phyloP scores from a whole-genome alignment of 2,329 filamentous ascomycete species.

The Neopestalotiopsis rosae region DNA sequence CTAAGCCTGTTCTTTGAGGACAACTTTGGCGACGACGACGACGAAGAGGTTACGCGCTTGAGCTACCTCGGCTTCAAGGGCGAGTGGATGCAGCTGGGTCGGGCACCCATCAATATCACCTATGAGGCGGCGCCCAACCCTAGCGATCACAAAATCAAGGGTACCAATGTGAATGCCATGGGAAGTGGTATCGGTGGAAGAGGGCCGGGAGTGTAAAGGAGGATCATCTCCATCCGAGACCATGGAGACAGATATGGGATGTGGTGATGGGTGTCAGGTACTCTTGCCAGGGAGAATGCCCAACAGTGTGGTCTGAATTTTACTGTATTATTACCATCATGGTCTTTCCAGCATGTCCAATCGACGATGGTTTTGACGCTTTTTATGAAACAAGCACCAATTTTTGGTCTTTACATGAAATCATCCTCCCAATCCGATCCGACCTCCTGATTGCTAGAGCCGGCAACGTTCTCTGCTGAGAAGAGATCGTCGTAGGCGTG shows the following conservation, averaged over 20 bases:
- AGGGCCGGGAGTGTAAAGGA: conserved; percentile 37
- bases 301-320: neutral
- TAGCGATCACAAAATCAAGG: conserved; percentile 77
- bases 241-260: too few relatives aligned
- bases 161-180: conserved; percentile 58
- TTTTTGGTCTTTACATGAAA: conserved; percentile 73
- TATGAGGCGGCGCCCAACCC: conserved; percentile 97
- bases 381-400: neutral
- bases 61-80: conserved; percentile 92
- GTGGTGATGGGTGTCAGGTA: too few relatives aligned
- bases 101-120: conserved; percentile 82
- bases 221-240: neutral
- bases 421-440: conserved; percentile 82
- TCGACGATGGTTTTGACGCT: neutral
- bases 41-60: conserved; percentile 79
- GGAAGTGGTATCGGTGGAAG: conserved; percentile 58
- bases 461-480: conserved; percentile 78
- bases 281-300: neutral
- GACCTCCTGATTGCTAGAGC: conserved; percentile 84
- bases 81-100: conserved; percentile 86
- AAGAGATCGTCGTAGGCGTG: conserved; percentile 96
- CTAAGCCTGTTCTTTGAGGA: conserved; percentile 89
- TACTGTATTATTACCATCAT: conserved; percentile 11
- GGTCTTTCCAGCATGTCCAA: neutral
- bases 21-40: conserved; percentile 77